Percentiles rank a stretch among this genome's conserved stretches.
Conservation (phyloP, 345 rosid species). For the Streptanthus diversifolius region DNA sequence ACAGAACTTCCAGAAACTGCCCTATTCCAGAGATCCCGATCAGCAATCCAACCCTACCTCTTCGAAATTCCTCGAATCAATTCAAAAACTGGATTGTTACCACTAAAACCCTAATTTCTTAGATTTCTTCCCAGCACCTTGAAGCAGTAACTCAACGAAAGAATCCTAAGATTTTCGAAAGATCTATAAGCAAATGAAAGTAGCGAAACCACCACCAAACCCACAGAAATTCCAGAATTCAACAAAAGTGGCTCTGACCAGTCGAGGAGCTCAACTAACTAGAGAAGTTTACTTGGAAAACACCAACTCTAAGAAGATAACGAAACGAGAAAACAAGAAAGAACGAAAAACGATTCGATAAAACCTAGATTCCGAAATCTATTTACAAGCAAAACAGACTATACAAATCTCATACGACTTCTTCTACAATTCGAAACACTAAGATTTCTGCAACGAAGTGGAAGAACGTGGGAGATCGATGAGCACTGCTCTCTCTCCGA, state of each 20-base stretch:
- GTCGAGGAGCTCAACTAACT: neutral
- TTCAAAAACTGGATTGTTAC: neutral
- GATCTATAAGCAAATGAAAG: neutral
- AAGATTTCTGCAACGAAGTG: neutral
- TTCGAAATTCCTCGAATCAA: neutral
- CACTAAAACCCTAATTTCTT: neutral
- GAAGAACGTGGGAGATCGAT: neutral
- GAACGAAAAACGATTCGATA: neutral
- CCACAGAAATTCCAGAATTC: neutral
- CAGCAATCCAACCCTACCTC: slow-evolving; percentile 1
- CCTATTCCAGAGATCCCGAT: neutral
- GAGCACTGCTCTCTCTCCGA: neutral
- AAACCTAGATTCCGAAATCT: neutral
- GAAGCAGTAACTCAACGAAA: neutral
- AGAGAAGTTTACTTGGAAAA: neutral
- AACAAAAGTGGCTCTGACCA: slow-evolving; percentile 7
- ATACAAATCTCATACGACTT: too few species aligned
- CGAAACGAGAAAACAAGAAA: neutral
- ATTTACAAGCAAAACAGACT: neutral
- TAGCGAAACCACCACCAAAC: neutral
- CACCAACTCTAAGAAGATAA: neutral
- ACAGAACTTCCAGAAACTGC: neutral
- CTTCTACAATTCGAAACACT: neutral
- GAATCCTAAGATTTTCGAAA: neutral
- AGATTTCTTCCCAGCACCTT: neutral